Evolutionary conservation across 108 stramenopile genomes (phyloP).

Genomic region (Skeletonema grethae): DNA sequence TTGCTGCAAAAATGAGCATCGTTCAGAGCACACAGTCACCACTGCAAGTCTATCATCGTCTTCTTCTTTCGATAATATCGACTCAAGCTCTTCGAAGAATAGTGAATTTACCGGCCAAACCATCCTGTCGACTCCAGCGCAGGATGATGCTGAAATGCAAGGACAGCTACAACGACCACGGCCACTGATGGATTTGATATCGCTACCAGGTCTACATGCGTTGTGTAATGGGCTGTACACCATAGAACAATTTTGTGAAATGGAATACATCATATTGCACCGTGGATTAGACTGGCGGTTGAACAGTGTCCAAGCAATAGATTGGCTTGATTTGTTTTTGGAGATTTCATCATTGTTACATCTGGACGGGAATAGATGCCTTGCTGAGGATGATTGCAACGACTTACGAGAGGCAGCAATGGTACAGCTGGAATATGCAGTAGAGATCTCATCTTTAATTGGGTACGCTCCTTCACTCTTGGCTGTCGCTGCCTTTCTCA

Average conservation of each 20-base stretch:
- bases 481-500: not conserved
- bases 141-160: not conserved
- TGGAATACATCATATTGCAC: slow-evolving; percentile 1
- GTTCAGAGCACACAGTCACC: not conserved
- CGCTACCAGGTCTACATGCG: not conserved
- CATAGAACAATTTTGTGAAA: not conserved
- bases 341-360: not conserved
- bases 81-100: not conserved
- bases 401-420: not conserved
- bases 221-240: not conserved
- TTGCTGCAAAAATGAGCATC: not conserved
- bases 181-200: slow-evolving; percentile 1
- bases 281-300: not conserved
- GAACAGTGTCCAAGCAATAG: not conserved
- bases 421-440: not conserved
- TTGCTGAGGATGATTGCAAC: not conserved
- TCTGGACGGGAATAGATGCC: not conserved
- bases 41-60: not conserved
- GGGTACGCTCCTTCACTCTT: not conserved
- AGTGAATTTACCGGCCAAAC: not conserved
- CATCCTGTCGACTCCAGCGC: not conserved
- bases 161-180: not conserved
- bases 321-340: not conserved
- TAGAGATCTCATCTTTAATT: not conserved
- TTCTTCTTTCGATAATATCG: not conserved